These are phyloP conservation scores for Tillandsia fasciculata DNA, from an alignment of 176 grass and related monocot genomes.

Conservation along the genomic window DNA sequence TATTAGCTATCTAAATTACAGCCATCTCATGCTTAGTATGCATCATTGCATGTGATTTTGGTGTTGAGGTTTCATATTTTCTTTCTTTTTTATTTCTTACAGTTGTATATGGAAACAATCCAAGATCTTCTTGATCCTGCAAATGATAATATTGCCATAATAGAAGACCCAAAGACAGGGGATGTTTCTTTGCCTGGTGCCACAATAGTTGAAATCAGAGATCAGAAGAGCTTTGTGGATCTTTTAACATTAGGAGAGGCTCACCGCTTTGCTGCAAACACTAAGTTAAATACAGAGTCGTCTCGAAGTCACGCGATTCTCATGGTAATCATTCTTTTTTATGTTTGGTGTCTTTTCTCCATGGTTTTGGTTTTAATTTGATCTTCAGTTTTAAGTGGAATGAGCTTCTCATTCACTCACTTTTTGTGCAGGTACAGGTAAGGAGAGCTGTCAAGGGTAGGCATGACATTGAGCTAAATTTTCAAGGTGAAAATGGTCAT, in stretches of 20 bases:
- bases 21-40: background rate
- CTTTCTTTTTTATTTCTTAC: slow-evolving; percentile 21
- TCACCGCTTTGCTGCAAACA: slow-evolving; percentile 94
- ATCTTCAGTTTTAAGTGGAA: background rate
- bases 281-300: slow-evolving; percentile 94
- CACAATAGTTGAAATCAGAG: slow-evolving; percentile 80
- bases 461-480: slow-evolving; percentile 47
- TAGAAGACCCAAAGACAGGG: slow-evolving; percentile 92
- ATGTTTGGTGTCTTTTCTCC: slow-evolving; percentile 4
- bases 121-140: slow-evolving; percentile 95
- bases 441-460: slow-evolving; percentile 89
- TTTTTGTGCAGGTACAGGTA: slow-evolving; percentile 63
- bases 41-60: background rate
- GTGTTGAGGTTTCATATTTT: background rate
- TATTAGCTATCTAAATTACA: background rate
- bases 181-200: slow-evolving; percentile 92
- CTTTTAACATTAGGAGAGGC: slow-evolving; percentile 90
- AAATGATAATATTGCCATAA: slow-evolving; percentile 99
- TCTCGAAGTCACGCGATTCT: slow-evolving; percentile 96
- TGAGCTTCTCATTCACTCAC: background rate
- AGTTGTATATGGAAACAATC: slow-evolving; percentile 99
- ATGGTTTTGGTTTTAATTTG: background rate
- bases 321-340: slow-evolving; percentile 44
- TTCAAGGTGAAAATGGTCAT: slow-evolving; percentile 78
- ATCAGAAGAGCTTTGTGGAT: slow-evolving; percentile 90